Evolutionary conservation across 768 basidiomycete genomes (phyloP).

Genomic region (Strobilomyces echinocephalus): DNA sequence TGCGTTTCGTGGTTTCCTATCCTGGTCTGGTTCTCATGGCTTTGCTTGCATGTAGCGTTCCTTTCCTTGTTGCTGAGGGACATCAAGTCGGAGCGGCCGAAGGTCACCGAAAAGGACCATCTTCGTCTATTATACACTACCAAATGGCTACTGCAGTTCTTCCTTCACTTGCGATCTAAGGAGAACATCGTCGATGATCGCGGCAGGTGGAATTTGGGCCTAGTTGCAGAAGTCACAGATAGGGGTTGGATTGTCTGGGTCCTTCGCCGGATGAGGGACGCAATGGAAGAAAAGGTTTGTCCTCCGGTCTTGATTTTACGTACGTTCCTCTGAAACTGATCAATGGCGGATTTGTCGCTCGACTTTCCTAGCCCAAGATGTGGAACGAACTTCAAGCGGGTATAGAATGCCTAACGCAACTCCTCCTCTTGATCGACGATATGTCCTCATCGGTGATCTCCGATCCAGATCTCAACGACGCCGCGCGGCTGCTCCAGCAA

Average conservation of each 20-base stretch:
- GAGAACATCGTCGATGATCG: conserved; percentile 30
- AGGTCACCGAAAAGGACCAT: conserved; percentile 93
- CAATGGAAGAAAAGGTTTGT: conserved; percentile 84
- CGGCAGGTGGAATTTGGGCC: conserved; percentile 57
- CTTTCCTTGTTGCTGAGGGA: conserved; percentile 82
- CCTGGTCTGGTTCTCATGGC: conserved; percentile 15
- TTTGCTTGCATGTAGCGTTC: conserved; percentile 56
- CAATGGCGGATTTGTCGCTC: conserved; percentile 6
- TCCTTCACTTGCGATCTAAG: conserved; percentile 48
- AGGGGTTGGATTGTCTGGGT: conserved; percentile 89
- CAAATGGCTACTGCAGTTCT: conserved; percentile 92
- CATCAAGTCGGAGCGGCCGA: conserved; percentile 86
- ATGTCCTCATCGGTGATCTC: conserved; percentile 56
- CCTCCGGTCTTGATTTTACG: neutral
- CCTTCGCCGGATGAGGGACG: conserved; percentile 79
- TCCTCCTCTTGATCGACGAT: conserved; percentile 81
- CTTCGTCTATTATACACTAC: conserved; percentile 81
- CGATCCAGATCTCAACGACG: conserved; percentile 52
- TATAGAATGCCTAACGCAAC: conserved; percentile 88
- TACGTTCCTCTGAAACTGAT: conserved; percentile 2
- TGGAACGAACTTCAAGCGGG: conserved; percentile 96
- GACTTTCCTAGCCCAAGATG: conserved; percentile 65
- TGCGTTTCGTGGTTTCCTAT: conserved; percentile 38
- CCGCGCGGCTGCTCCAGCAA: conserved; percentile 76
- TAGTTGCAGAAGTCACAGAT: conserved; percentile 83